Evolutionary conservation across 2,329 filamentous ascomycete species (phyloP).

Genomic region (Trichoderma cornu-damae): DNA sequence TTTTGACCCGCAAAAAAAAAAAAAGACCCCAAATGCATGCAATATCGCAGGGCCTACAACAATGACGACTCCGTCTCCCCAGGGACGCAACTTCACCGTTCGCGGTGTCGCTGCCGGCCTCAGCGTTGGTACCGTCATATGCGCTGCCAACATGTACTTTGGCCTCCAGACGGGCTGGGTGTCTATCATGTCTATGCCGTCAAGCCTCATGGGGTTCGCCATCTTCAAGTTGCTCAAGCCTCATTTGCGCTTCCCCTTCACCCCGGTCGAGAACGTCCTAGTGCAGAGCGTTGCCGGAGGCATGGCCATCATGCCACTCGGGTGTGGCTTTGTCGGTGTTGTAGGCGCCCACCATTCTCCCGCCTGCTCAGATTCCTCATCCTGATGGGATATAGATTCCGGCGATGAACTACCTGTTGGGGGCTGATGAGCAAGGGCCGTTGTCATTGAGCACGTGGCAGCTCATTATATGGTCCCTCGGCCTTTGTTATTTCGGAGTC

Average conservation of each 20-base stretch:
- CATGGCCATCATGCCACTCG: conserved; percentile 94
- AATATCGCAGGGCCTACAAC: not conserved
- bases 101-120: conserved; percentile 77
- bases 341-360: conserved; percentile 34
- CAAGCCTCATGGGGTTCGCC: conserved; percentile 88
- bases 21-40: not conserved
- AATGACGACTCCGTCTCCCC: conserved; percentile 27
- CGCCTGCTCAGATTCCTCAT: not conserved
- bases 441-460: conserved; percentile 67
- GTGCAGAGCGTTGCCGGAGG: conserved; percentile 93
- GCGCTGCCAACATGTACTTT: conserved; percentile 98
- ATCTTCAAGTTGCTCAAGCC: conserved; percentile 77
- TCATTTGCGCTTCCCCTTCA: conserved; percentile 71
- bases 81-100: conserved; percentile 71
- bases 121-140: conserved; percentile 81
- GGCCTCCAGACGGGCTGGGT: conserved; percentile 77
- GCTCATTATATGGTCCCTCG: conserved; percentile 83
- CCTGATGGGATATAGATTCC: conserved; percentile 53
- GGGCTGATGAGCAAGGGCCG: conserved; percentile 71
- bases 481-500: conserved; percentile 93
- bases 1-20: too few species aligned
- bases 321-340: conserved; percentile 92
- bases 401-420: conserved; percentile 81
- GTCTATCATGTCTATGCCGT: conserved; percentile 93
- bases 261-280: conserved; percentile 83